Conservation (phyloP, 169 alveolate genomes). For the Cystoisospora suis region DNA sequence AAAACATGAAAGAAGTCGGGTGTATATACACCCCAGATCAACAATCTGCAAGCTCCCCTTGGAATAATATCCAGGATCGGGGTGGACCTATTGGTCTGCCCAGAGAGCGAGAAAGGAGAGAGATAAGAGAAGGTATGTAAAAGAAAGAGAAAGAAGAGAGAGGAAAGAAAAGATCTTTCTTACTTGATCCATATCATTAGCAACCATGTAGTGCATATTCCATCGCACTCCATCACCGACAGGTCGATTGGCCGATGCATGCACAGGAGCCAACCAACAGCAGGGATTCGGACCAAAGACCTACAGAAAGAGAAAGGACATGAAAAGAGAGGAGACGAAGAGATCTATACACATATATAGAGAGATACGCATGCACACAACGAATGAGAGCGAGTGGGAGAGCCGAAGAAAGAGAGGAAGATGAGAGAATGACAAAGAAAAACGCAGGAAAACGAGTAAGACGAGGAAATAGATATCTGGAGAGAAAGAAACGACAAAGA, state of each 20-base stretch:
- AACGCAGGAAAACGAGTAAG: neutral
- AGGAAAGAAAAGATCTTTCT: neutral
- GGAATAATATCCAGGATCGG: too few species aligned
- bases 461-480: neutral
- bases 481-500: neutral
- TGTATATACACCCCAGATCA: too few species aligned
- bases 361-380: neutral
- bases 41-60: too few species aligned
- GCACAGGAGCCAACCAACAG: constrained; percentile 89
- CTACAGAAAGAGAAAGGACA: neutral
- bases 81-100: too few species aligned
- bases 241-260: constrained; percentile 84
- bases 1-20: neutral
- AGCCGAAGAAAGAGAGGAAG: neutral
- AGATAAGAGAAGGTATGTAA: too few species aligned
- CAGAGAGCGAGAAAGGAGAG: too few species aligned
- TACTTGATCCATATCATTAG: neutral
- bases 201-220: constrained; percentile 65
- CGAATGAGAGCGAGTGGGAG: neutral
- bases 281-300: constrained; percentile 82
- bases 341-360: neutral
- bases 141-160: neutral
- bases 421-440: neutral
- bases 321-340: neutral
- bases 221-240: constrained; percentile 92